Evolutionary conservation across 1,284 basidiomycete genomes (phyloP), one percentile per base, ranked within the genome.

Genomic region (Trametes sp.): DNA sequence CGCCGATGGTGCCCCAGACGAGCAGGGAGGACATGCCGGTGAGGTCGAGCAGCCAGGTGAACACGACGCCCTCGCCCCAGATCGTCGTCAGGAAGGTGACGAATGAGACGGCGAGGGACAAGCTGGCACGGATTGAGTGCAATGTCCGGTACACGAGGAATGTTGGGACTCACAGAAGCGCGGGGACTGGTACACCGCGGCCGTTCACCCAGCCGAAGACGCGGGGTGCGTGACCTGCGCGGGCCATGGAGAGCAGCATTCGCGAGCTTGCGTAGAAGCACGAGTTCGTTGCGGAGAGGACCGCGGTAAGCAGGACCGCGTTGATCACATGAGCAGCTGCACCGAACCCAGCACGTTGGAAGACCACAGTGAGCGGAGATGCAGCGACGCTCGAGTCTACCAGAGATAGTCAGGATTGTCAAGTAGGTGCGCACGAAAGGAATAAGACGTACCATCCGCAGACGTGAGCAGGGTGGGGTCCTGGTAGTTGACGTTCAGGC

Each of bases 181-280:
- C 78, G 26, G 84, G 84, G 23, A 85, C 71, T 16, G 84, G 92
- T 0, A 92, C 83, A n/a, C 91, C 92, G 14, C 81, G 76, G 65
- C 80, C 80, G 69, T 86, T 90, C 46, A 87, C 75, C 80, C 80
- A 78, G 64, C 79, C 84, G 78, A 98, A 95, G 59, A 95, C 75
- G 49, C 74, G 82, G 0, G 95, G 95, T 0, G 93, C 94, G 67
- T 95, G 92, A 0, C 91, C 88, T n/a, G 85, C 78, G 6, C 84
- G 76, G 14, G 94, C 88, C 64, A 98, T 81, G 33, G 92, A 90
- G 74, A 95, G 93, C 13, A 96, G 80, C 24, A 91, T 92, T 57
- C 94, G 87, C 33, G 90, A 93, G 60, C 88, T 88, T 0, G 91
- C 92, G 77, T 93, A 97, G 64, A 96, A 78, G 65, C 84, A 83